Evolutionary conservation across 306 rosid species (phyloP).

Genomic region (Cercis canadensis): DNA sequence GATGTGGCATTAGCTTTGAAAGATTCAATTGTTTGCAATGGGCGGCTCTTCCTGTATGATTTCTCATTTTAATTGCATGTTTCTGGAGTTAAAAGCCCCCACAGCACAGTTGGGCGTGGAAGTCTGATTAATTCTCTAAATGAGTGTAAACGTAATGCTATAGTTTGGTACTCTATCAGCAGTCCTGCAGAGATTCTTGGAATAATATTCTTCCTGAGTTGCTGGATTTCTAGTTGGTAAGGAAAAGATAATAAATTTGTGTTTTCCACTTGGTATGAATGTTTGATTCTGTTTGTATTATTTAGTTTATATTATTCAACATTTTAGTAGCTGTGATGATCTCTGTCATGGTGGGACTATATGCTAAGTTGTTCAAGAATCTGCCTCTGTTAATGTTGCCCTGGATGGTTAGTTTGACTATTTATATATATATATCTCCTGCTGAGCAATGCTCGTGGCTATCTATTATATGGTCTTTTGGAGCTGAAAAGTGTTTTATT

Average conservation of each 20-base stretch:
- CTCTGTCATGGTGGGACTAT: slow-evolving; percentile 59
- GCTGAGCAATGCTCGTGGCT: slow-evolving; percentile 35
- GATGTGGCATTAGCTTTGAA: slow-evolving; percentile 66
- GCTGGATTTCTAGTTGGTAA: slow-evolving; percentile 99
- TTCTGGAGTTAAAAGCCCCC: slow-evolving; percentile 75
- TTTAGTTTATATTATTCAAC: slow-evolving; percentile 44
- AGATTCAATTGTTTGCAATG: slow-evolving; percentile 66
- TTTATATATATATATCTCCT: not conserved
- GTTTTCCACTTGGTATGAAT: slow-evolving; percentile 58
- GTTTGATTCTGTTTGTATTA: slow-evolving; percentile 46
- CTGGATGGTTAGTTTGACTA: slow-evolving; percentile 73
- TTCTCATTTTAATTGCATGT: slow-evolving; percentile 57
- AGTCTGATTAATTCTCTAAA: slow-evolving; percentile 76
- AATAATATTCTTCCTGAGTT: slow-evolving; percentile 91
- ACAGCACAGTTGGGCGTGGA: slow-evolving; percentile 81
- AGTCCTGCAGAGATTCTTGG: slow-evolving; percentile 80
- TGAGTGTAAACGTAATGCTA: slow-evolving; percentile 65
- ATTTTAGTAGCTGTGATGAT: slow-evolving; percentile 55
- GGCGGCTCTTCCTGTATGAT: slow-evolving; percentile 58
- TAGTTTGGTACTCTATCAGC: slow-evolving; percentile 90
- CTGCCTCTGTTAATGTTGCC: slow-evolving; percentile 52
- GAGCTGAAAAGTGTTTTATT: slow-evolving; percentile 26
- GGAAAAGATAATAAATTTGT: slow-evolving; percentile 58
- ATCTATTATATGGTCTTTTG: slow-evolving; percentile 14
- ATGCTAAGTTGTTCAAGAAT: slow-evolving; percentile 57